phyloP scores from a whole-genome alignment of 2,329 filamentous ascomycete species.

The Sphaerulina musiva region DNA sequence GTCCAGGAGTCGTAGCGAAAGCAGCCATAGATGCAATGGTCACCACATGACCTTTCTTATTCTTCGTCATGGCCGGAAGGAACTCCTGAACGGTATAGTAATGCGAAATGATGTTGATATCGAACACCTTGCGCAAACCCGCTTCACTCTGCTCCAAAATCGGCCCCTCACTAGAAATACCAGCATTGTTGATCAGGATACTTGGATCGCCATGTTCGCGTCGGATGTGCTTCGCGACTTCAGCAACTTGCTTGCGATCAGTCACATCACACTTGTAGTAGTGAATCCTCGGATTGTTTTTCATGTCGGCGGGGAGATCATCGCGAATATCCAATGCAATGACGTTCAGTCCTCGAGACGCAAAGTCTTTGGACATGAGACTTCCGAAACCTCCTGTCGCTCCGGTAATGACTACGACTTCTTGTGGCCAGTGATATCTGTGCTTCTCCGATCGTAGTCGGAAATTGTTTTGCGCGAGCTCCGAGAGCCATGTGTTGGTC shows the following conservation, averaged over 20 bases:
- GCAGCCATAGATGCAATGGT: constrained; percentile 51
- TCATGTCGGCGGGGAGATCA: constrained; percentile 31
- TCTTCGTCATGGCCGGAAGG: constrained; percentile 46
- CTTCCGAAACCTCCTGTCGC: constrained; percentile 36
- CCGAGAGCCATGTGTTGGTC: constrained; percentile 27
- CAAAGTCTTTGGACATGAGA: constrained; percentile 33
- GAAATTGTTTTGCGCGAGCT: constrained; percentile 35
- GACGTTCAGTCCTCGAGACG: constrained; percentile 35
- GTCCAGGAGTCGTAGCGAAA: constrained; percentile 38
- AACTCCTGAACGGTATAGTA: constrained; percentile 49
- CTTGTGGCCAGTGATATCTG: constrained; percentile 34
- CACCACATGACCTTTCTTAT: constrained; percentile 52
- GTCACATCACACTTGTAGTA: constrained; percentile 46
- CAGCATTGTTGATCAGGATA: constrained; percentile 47
- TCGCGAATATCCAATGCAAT: constrained; percentile 36
- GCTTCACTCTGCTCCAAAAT: constrained; percentile 44
- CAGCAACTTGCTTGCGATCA: constrained; percentile 41
- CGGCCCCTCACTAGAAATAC: constrained; percentile 42
- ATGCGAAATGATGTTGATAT: constrained; percentile 48
- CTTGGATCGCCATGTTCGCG: constrained; percentile 39
- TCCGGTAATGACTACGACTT: constrained; percentile 34
- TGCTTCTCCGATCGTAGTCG: constrained; percentile 33
- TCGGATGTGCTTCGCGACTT: constrained; percentile 37
- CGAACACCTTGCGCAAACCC: constrained; percentile 45
- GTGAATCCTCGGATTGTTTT: constrained; percentile 30